Conservation (phyloP, 2,329 filamentous ascomycete species). For the Fusarium protoensiforme region DNA sequence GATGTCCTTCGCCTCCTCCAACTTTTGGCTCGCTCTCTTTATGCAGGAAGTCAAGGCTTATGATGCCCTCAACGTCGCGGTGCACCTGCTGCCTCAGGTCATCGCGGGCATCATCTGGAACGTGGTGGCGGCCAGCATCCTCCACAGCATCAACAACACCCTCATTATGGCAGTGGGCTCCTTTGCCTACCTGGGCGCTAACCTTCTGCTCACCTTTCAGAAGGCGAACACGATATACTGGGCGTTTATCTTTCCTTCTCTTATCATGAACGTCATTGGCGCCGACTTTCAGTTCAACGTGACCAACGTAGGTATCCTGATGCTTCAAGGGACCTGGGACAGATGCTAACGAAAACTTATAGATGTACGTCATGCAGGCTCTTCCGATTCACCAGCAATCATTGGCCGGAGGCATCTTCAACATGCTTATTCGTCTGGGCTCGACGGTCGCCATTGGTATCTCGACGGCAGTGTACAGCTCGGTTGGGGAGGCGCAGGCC, state of each 20-base stretch:
- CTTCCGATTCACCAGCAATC: conserved; percentile 72
- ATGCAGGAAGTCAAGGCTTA: conserved; percentile 68
- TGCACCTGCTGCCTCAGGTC: conserved; percentile 73
- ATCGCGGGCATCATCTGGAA: conserved; percentile 73
- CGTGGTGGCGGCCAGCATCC: conserved; percentile 67
- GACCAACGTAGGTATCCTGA: conserved; percentile 64
- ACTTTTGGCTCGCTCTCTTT: conserved; percentile 74
- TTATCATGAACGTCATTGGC: conserved; percentile 71
- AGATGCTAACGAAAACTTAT: conserved; percentile 3
- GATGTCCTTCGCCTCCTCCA: conserved; percentile 69
- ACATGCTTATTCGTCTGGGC: conserved; percentile 71
- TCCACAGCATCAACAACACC: conserved; percentile 74
- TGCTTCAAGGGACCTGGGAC: neutral
- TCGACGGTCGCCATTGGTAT: conserved; percentile 70
- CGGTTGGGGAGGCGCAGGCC: conserved; percentile 46
- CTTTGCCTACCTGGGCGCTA: conserved; percentile 52
- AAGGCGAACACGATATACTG: conserved; percentile 68
- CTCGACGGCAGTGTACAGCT: conserved; percentile 69
- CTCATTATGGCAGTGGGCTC: conserved; percentile 64
- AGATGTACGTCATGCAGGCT: conserved; percentile 77
- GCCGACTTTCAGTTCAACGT: conserved; percentile 79
- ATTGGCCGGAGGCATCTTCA: conserved; percentile 75
- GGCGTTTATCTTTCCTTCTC: conserved; percentile 71
- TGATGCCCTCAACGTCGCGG: conserved; percentile 67
- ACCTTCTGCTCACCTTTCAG: conserved; percentile 68